These are phyloP conservation scores for Yarrowia porcina DNA, from an alignment of 805 yeast species.

Conservation along the genomic window DNA sequence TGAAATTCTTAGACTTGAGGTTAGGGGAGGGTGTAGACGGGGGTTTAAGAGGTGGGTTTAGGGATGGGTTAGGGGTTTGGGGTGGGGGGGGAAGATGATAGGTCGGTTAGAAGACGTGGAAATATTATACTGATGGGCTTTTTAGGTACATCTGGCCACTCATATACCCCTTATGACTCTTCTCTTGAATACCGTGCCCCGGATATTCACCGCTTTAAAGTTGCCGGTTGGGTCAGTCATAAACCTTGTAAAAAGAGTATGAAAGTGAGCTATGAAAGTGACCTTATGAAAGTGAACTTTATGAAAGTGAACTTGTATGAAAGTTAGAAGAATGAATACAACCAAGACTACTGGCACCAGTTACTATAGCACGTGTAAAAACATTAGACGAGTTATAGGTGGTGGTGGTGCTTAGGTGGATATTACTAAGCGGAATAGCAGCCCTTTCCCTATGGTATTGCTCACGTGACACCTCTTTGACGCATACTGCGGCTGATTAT, in stretches of 20 bases:
- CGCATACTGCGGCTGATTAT: not conserved
- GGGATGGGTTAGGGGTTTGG: not conserved
- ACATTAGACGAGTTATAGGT: too few relatives aligned
- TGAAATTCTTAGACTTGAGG: conserved; percentile 23
- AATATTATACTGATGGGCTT: not conserved
- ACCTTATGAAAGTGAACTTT: not conserved
- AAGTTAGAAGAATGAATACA: too few relatives aligned
- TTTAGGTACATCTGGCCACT: not conserved
- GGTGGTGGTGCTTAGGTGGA: too few relatives aligned
- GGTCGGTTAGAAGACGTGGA: not conserved
- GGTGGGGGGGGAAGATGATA: not conserved
- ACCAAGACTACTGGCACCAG: too few relatives aligned
- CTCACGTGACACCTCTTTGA: not conserved
- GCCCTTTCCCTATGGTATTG: not conserved
- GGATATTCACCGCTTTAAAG: conserved; percentile 13
- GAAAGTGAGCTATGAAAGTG: not conserved
- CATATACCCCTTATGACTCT: not conserved
- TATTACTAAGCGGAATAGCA: too few relatives aligned
- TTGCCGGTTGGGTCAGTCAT: conserved; percentile 14
- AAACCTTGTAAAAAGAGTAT: too few relatives aligned
- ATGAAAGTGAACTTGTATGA: not conserved
- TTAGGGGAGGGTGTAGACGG: not conserved
- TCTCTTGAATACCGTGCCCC: not conserved
- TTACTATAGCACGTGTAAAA: too few relatives aligned
- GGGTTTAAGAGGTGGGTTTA: not conserved